Percentiles rank a stretch among this genome's conserved stretches.
These are phyloP conservation scores for Cercospora sp. DNA, from an alignment of 2,329 filamentous ascomycete species.

Conservation along the genomic window DNA sequence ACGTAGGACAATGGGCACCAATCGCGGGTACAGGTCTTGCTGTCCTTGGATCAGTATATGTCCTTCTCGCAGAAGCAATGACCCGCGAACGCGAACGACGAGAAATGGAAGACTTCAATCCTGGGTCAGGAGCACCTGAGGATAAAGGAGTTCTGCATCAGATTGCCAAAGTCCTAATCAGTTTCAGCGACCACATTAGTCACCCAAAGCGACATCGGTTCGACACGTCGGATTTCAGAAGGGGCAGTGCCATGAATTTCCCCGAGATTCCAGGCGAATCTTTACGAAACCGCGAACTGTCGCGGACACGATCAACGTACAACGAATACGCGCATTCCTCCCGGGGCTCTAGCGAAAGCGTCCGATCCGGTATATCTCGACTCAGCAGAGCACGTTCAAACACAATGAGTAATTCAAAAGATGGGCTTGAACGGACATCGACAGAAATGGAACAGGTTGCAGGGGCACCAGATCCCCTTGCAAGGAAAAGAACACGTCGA, in stretches of 20 bases:
- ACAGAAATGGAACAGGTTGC: conserved; percentile 11
- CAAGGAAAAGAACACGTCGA: conserved; percentile 1
- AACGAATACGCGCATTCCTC: conserved; percentile 16
- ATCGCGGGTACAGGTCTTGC: conserved; percentile 61
- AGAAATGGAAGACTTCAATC: conserved; percentile 20
- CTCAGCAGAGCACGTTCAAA: conserved; percentile 11
- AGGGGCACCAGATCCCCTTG: conserved; percentile 3
- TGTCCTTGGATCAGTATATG: conserved; percentile 59
- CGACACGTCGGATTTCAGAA: conserved; percentile 53
- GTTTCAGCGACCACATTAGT: conserved; percentile 50
- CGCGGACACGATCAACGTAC: conserved; percentile 19
- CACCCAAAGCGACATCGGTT: conserved; percentile 52
- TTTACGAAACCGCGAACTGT: conserved; percentile 44
- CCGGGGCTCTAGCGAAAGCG: conserved; percentile 14
- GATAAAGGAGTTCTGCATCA: conserved; percentile 33
- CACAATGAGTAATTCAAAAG: conserved; percentile 1
- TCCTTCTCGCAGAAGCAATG: conserved; percentile 48
- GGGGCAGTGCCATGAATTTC: conserved; percentile 52
- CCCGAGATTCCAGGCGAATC: conserved; percentile 59
- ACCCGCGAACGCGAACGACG: conserved; percentile 23
- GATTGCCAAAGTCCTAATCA: conserved; percentile 49
- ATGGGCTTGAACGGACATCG: conserved; percentile 5
- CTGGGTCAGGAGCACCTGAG: conserved; percentile 5
- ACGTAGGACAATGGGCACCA: conserved; percentile 62
- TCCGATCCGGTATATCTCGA: background rate